Percentiles rank a stretch among this genome's conserved stretches.
Conservation (phyloP, 1,284 basidiomycete genomes). For the Cerrena zonata region DNA sequence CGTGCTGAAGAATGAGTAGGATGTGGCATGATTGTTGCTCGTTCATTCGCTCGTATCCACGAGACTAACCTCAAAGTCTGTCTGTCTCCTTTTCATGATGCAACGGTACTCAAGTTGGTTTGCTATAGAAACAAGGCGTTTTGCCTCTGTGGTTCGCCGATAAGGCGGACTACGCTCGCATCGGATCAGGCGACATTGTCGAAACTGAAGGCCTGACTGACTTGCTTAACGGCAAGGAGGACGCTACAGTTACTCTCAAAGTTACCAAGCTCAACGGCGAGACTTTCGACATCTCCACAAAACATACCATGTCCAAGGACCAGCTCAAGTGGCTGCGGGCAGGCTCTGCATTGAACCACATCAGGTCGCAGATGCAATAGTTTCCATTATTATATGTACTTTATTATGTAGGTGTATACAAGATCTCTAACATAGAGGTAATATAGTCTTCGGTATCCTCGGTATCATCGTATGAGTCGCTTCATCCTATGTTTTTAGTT, state of each 20-base stretch:
- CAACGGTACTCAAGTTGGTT: constrained; percentile 3
- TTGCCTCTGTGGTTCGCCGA: constrained; percentile 88
- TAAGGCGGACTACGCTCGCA: constrained; percentile 77
- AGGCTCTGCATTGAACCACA: constrained; percentile 84
- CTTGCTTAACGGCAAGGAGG: constrained; percentile 49
- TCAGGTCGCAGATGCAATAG: constrained; percentile 48
- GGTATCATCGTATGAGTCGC: constrained; percentile 5
- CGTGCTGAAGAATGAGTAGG: constrained; percentile 37
- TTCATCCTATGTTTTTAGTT: not conserved
- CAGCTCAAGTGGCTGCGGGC: constrained; percentile 83
- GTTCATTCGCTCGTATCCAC: constrained; percentile 97
- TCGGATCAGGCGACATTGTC: constrained; percentile 73
- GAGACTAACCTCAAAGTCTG: constrained; percentile 91
- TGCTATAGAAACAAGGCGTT: constrained; percentile 83
- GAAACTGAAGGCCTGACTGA: constrained; percentile 52
- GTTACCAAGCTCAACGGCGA: constrained; percentile 68
- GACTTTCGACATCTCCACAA: constrained; percentile 63
- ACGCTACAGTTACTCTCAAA: constrained; percentile 54
- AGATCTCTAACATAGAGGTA: constrained; percentile 3
- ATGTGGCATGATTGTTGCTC: constrained; percentile 76
- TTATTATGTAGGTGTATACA: not conserved
- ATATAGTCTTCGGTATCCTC: constrained; percentile 4
- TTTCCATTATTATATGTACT: not conserved
- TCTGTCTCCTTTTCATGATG: not conserved
- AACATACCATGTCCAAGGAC: constrained; percentile 84